Evolutionary conservation across 768 basidiomycete genomes (phyloP).

Genomic region (Lactarius tabidus): DNA sequence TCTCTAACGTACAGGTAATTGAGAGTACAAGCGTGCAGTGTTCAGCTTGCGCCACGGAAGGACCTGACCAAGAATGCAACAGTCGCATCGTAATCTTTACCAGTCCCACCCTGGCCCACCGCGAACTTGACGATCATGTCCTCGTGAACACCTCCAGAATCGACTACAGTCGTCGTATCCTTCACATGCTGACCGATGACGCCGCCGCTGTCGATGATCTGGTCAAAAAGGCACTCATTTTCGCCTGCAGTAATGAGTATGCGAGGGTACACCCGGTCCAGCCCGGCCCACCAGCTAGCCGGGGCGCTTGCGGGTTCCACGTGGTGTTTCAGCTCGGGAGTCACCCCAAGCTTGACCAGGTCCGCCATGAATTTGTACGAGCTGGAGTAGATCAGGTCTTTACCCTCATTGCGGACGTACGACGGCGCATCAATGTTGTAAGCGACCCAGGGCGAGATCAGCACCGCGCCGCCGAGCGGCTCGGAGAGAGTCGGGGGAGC

Average conservation of each 20-base stretch:
- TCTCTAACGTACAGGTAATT: background rate
- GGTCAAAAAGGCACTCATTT: background rate
- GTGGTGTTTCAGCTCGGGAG: background rate
- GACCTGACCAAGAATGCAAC: background rate
- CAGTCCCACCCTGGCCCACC: constrained; percentile 2
- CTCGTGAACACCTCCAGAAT: background rate
- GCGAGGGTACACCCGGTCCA: background rate
- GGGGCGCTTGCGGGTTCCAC: background rate
- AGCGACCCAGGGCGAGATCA: constrained; percentile 9
- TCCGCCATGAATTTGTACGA: background rate
- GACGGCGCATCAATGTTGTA: background rate
- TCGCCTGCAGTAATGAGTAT: constrained; percentile 1
- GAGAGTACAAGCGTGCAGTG: background rate
- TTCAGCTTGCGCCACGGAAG: background rate
- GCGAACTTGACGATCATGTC: constrained; percentile 9
- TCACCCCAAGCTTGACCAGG: background rate
- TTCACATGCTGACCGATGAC: background rate
- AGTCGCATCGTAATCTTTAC: constrained; percentile 1
- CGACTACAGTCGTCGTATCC: constrained; percentile 2
- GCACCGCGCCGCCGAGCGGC: background rate
- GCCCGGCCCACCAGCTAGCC: constrained; percentile 1
- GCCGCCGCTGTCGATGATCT: background rate
- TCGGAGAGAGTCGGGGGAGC: background rate
- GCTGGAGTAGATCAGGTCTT: background rate
- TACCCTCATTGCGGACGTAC: background rate